Evolutionary conservation across 805 yeast species (phyloP).

Genomic region (Hanseniaspora occidentalis): DNA sequence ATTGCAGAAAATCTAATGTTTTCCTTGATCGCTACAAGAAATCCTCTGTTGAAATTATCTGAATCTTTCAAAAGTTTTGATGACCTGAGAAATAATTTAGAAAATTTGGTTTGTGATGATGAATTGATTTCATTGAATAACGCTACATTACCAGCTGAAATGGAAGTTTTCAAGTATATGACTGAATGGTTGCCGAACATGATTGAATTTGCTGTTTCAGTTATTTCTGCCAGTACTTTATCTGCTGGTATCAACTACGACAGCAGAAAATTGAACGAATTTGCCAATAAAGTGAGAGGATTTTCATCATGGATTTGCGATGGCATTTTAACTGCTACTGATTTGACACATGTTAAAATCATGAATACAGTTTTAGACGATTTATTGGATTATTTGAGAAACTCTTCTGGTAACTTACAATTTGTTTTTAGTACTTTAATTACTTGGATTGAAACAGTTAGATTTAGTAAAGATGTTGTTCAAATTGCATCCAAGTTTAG

Average conservation of each 20-base stretch:
- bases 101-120: conserved; percentile 11
- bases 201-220: conserved; percentile 21
- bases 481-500: conserved; percentile 1
- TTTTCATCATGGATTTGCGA: conserved; percentile 8
- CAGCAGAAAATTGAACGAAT: conserved; percentile 10
- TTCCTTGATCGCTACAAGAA: conserved; percentile 40
- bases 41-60: conserved; percentile 28
- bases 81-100: conserved; percentile 13
- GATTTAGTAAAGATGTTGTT: not conserved
- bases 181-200: conserved; percentile 25
- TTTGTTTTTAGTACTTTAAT: conserved; percentile 39
- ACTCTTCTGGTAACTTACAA: conserved; percentile 13
- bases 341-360: not conserved
- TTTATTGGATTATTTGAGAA: not conserved
- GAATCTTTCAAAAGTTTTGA: conserved; percentile 12
- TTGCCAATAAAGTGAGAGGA: conserved; percentile 10
- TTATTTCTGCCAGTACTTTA: conserved; percentile 9
- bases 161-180: conserved; percentile 9
- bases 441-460: conserved; percentile 30
- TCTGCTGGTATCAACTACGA: conserved; percentile 10
- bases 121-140: conserved; percentile 13
- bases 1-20: conserved; percentile 60
- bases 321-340: conserved; percentile 11
- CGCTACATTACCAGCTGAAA: conserved; percentile 5
- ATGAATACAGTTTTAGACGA: conserved; percentile 1